Evolutionary conservation across 306 rosid genomes (phyloP), one percentile per base, ranked within the genome.

Genomic region (Begonia masoniana): DNA sequence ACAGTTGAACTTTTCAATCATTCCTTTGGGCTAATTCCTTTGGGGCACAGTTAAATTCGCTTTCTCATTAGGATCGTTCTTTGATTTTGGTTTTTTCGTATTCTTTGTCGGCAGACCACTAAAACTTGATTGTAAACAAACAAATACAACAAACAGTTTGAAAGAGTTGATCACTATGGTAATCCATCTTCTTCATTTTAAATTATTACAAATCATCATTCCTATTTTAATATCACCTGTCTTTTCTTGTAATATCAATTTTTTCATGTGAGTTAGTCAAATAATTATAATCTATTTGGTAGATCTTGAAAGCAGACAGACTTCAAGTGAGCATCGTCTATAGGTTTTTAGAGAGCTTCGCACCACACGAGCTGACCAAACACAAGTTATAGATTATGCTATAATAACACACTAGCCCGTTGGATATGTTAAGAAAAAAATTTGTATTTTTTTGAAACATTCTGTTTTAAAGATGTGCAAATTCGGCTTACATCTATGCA

Each of bases 231-330:
- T 14, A n/a, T n/a, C n/a, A n/a, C n/a, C n/a, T n/a, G n/a, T n/a
- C n/a, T n/a, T n/a, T n/a, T n/a, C n/a, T n/a, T n/a, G n/a, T n/a
- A n/a, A n/a, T n/a, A n/a, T n/a, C n/a, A n/a, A n/a, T n/a, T n/a
- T n/a, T n/a, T n/a, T n/a, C n/a, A n/a, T n/a, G n/a, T n/a, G n/a
- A n/a, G n/a, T n/a, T n/a, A n/a, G n/a, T n/a, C n/a, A n/a, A n/a
- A n/a, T n/a, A n/a, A 54, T 36, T 12, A 15, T 42, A n/a, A 35
- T 24, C 59, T 56, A 13, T 69, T 47, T 65, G n/a, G 59, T 77
- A 91, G 99, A 91, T 83, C 96, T 86, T 60, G 96, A 91, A 78
- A 96, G 99, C 64, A 75, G 83, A 71, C 96, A 11, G 99, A 91
- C 77, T 82, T 71, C 58, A 86, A 86, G 83, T 81, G 86, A 71